A percentile compares a stretch with the other conserved stretches of the same genome.
Evolutionary conservation across 2,329 filamentous ascomycete species (phyloP).

Genomic region (Pseudogymnoascus sp.): DNA sequence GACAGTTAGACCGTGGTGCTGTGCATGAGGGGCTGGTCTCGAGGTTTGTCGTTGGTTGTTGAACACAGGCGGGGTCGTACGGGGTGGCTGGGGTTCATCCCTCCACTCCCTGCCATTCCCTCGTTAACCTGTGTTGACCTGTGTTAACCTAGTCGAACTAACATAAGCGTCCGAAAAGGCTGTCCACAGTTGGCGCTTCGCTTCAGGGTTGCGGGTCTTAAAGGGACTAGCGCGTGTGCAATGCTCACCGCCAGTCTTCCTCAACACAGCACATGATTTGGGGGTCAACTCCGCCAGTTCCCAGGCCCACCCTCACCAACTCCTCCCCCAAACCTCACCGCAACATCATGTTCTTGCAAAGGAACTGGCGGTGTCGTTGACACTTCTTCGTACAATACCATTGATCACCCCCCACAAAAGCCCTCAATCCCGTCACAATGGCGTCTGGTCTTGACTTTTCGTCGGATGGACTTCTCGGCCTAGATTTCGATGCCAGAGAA

Average conservation of each 20-base stretch:
- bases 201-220: neutral
- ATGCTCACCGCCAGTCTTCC: conserved; percentile 10
- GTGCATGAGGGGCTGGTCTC: conserved; percentile 2
- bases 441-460: conserved; percentile 49
- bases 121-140: neutral
- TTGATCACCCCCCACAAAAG: conserved; percentile 28
- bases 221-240: neutral
- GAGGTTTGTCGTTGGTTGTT: conserved; percentile 1
- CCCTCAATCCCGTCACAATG: conserved; percentile 34
- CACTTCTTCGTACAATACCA: conserved; percentile 37
- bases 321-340: conserved; percentile 25
- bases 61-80: neutral
- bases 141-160: neutral
- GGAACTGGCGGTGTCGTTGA: conserved; percentile 27
- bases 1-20: neutral
- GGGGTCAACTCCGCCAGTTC: conserved; percentile 14
- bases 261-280: conserved; percentile 2
- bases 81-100: conserved; percentile 6
- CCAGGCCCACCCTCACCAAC: conserved; percentile 21
- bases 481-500: conserved; percentile 51
- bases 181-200: neutral
- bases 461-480: conserved; percentile 53
- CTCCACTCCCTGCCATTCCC: neutral
- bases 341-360: conserved; percentile 24
- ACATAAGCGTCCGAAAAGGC: neutral